phyloP scores from a whole-genome alignment of 352 stramenopile genomes.

The Globisporangium paddicum region DNA sequence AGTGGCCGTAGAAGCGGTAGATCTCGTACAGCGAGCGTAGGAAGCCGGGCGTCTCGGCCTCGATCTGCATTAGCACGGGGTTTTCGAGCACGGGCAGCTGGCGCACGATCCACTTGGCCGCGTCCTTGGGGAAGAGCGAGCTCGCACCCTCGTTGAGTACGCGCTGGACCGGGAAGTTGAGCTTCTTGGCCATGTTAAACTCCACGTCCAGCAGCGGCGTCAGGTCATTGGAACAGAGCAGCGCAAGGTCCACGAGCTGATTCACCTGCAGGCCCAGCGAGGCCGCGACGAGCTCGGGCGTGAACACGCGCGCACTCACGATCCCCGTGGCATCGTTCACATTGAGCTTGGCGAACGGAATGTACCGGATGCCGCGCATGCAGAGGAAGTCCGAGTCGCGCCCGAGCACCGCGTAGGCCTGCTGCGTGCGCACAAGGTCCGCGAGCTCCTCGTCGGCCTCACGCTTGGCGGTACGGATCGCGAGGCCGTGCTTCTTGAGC shows the following conservation, averaged over 20 bases:
- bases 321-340: slow-evolving; percentile 22
- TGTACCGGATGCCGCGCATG: slow-evolving; percentile 79
- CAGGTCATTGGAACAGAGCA: slow-evolving; percentile 89
- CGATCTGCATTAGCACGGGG: slow-evolving; percentile 40
- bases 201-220: slow-evolving; percentile 64
- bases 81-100: slow-evolving; percentile 61
- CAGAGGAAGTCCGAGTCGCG: slow-evolving; percentile 90
- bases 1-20: slow-evolving; percentile 76
- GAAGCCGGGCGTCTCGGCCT: slow-evolving; percentile 35
- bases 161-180: slow-evolving; percentile 59
- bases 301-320: slow-evolving; percentile 74
- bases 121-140: slow-evolving; percentile 40
- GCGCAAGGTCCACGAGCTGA: slow-evolving; percentile 78
- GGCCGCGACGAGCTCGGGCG: slow-evolving; percentile 49
- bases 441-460: slow-evolving; percentile 81
- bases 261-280: slow-evolving; percentile 52
- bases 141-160: slow-evolving; percentile 16
- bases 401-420: slow-evolving; percentile 60
- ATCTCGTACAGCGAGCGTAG: slow-evolving; percentile 58
- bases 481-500: slow-evolving; percentile 42
- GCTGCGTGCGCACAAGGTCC: slow-evolving; percentile 43
- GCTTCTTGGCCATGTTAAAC: slow-evolving; percentile 38
- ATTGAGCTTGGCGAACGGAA: slow-evolving; percentile 53
- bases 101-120: slow-evolving; percentile 46
- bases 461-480: slow-evolving; percentile 43